A percentile compares a stretch with the other conserved stretches of the same genome.
Conservation (phyloP, 441 rosid species). For the Croton laevigatus region DNA sequence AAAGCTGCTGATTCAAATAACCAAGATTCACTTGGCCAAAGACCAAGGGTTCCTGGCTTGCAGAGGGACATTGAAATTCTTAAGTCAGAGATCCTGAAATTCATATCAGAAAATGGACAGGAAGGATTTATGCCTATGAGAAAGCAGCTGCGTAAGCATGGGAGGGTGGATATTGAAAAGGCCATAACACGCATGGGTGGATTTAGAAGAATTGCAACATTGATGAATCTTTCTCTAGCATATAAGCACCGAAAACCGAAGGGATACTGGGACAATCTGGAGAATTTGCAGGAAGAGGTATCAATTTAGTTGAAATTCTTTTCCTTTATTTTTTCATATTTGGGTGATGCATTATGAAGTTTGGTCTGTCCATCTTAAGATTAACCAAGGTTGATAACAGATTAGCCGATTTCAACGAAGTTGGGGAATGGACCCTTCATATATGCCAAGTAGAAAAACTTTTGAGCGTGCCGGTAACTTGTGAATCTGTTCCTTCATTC, state of each 20-base stretch:
- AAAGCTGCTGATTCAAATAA: conserved; percentile 17
- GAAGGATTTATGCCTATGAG: conserved; percentile 99
- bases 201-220: conserved; percentile 72
- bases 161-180: conserved; percentile 94
- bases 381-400: conserved; percentile 31
- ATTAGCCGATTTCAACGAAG: conserved; percentile 68
- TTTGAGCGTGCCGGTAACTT: conserved; percentile 88
- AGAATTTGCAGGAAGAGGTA: conserved; percentile 92
- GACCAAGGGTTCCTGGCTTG: conserved; percentile 81
- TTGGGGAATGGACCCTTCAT: conserved; percentile 97
- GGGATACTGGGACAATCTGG: conserved; percentile 97
- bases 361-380: background rate
- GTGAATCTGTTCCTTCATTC: background rate
- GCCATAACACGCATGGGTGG: conserved; percentile 93
- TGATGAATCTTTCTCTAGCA: conserved; percentile 89
- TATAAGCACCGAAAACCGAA: conserved; percentile 94
- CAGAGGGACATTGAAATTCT: conserved; percentile 80
- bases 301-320: background rate
- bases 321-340: background rate
- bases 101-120: conserved; percentile 80
- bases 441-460: conserved; percentile 92
- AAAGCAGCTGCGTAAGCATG: conserved; percentile 84
- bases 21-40: conserved; percentile 40
- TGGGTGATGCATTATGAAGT: background rate
- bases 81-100: conserved; percentile 74